Conservation (phyloP, 257 asterid species). For the Gentiana macrophylla region DNA sequence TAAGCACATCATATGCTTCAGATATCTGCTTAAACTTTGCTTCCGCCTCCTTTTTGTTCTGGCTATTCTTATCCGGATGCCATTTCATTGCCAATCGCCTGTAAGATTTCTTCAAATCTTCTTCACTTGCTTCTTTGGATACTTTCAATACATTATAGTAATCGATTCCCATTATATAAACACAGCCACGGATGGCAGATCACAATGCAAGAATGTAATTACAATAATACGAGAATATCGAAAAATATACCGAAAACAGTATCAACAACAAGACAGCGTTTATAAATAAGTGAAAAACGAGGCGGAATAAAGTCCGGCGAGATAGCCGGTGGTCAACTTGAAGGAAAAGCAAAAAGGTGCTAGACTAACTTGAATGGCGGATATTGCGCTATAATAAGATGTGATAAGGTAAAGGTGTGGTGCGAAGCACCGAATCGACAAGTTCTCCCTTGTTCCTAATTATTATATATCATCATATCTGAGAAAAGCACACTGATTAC, state of each 20-base stretch:
- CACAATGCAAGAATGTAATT: background rate
- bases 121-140: conserved; percentile 52
- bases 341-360: conserved; percentile 2
- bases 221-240: background rate
- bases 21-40: conserved; percentile 93
- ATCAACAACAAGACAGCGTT: background rate
- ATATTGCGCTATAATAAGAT: conserved; percentile 21
- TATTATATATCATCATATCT: no score
- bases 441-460: no score
- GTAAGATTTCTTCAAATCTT: conserved; percentile 80
- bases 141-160: conserved; percentile 70
- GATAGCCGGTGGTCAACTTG: conserved; percentile 27
- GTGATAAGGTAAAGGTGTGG: no score
- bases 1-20: conserved; percentile 88
- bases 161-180: conserved; percentile 53
- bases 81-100: conserved; percentile 85
- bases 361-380: conserved; percentile 32
- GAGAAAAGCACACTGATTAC: no score
- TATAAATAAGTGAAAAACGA: no score
- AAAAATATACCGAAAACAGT: conserved; percentile 5
- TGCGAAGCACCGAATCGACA: no score
- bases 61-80: conserved; percentile 94
- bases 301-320: conserved; percentile 14
- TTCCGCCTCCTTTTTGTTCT: conserved; percentile 67
- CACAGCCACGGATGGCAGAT: background rate